Conservation (phyloP, 176 grass and related monocot species). For the Typha latifolia region DNA sequence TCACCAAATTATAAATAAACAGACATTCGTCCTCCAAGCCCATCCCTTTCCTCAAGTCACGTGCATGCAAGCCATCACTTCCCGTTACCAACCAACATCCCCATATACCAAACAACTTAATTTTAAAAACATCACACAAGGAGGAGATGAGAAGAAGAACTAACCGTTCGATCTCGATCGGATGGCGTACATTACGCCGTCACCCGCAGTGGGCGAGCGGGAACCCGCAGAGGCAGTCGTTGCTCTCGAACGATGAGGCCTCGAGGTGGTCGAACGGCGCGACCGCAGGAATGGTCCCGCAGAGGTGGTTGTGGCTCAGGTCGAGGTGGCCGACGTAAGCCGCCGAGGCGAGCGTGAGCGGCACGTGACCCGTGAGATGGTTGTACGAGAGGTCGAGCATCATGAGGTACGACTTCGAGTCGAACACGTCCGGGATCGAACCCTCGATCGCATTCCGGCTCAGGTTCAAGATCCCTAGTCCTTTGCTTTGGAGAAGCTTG, state of each 20-base stretch:
- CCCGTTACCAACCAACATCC: not conserved
- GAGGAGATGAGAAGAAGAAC: not conserved
- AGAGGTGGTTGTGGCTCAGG: slow-evolving; percentile 85
- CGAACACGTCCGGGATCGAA: slow-evolving; percentile 69
- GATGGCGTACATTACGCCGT: slow-evolving; percentile 4
- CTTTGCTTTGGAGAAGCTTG: slow-evolving; percentile 36
- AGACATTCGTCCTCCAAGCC: slow-evolving; percentile 6
- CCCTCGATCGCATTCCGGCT: slow-evolving; percentile 75
- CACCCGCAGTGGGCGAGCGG: slow-evolving; percentile 82
- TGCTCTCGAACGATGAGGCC: slow-evolving; percentile 47
- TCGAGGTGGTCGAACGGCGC: slow-evolving; percentile 74
- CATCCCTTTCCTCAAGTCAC: slow-evolving; percentile 12
- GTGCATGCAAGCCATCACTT: slow-evolving; percentile 12
- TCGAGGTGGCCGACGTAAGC: slow-evolving; percentile 80
- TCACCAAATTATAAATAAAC: slow-evolving; percentile 9
- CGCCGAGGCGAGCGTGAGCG: slow-evolving; percentile 45
- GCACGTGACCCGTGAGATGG: slow-evolving; percentile 53
- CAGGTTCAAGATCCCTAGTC: slow-evolving; percentile 80
- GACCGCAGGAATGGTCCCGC: slow-evolving; percentile 51
- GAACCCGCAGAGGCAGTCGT: slow-evolving; percentile 71
- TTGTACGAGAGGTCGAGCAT: slow-evolving; percentile 77
- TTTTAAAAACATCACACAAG: not conserved
- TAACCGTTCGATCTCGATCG: slow-evolving; percentile 2
- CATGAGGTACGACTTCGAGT: slow-evolving; percentile 56
- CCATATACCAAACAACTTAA: not conserved